These are phyloP conservation scores for Mycena indigotica DNA, from an alignment of 768 basidiomycete genomes.

Conservation along the genomic window DNA sequence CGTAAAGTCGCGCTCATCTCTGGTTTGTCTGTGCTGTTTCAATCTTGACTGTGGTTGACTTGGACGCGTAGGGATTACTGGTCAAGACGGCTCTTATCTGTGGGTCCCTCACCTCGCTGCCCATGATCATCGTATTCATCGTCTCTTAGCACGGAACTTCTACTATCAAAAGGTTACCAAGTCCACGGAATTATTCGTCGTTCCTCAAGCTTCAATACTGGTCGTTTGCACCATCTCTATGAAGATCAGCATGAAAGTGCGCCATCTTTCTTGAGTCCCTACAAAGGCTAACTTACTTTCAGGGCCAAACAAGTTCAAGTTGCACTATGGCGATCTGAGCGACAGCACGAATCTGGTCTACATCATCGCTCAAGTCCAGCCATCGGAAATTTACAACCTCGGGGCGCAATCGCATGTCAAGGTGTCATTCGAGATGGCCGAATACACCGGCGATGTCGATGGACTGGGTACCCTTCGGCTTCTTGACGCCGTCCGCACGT, in stretches of 20 bases:
- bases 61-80: constrained; percentile 74
- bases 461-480: constrained; percentile 93
- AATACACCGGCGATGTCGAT: constrained; percentile 98
- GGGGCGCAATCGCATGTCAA: constrained; percentile 99
- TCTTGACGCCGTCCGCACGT: constrained; percentile 94
- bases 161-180: constrained; percentile 85
- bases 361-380: constrained; percentile 92
- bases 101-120: constrained; percentile 40
- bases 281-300: constrained; percentile 7
- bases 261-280: constrained; percentile 2
- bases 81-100: constrained; percentile 96
- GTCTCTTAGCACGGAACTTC: constrained; percentile 70
- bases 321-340: constrained; percentile 91
- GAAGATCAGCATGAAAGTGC: constrained; percentile 89
- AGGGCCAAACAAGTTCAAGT: constrained; percentile 77
- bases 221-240: constrained; percentile 91
- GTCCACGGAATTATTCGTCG: constrained; percentile 96
- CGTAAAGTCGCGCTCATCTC: constrained; percentile 94
- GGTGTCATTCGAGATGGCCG: constrained; percentile 99
- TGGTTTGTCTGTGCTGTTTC: too few relatives aligned
- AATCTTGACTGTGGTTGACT: constrained; percentile 11
- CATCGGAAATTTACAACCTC: constrained; percentile 96
- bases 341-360: constrained; percentile 98
- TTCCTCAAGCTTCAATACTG: constrained; percentile 97
- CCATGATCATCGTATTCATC: constrained; percentile 6